phyloP scores from a whole-genome alignment of 1,284 basidiomycete genomes.

The Schizophyllum commune region DNA sequence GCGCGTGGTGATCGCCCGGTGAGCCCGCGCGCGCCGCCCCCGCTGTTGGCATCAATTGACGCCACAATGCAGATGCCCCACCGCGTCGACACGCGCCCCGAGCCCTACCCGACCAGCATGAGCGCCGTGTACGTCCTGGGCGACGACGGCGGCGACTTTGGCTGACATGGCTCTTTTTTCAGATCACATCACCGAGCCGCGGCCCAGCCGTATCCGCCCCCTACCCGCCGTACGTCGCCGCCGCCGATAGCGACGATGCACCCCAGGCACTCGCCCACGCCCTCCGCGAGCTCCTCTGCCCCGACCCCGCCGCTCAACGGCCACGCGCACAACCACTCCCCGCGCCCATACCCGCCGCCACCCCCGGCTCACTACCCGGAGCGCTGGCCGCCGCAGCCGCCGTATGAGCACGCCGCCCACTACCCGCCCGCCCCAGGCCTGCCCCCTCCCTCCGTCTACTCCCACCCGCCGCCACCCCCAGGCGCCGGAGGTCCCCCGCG shows the following conservation, averaged over 20 bases:
- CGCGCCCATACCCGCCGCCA: neutral
- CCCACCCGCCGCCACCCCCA: neutral
- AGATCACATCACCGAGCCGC: neutral
- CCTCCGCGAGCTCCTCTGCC: neutral
- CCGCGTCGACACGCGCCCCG: neutral
- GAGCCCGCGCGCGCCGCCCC: too few relatives aligned
- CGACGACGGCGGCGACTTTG: neutral
- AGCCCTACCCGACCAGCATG: neutral
- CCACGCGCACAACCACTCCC: neutral
- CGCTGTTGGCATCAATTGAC: neutral
- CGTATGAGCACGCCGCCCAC: neutral
- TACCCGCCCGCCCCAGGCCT: neutral
- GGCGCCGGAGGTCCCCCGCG: too few relatives aligned
- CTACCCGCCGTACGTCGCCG: neutral
- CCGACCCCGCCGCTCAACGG: neutral
- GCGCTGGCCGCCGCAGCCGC: neutral
- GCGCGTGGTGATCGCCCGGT: neutral
- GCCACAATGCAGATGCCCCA: neutral
- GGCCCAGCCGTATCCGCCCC: neutral
- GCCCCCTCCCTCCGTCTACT: neutral
- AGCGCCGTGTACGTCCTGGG: neutral
- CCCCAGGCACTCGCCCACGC: neutral
- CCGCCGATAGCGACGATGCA: neutral
- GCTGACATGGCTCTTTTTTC: neutral
- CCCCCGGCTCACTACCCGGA: neutral